Evolutionary conservation across 1,284 basidiomycete species (phyloP).

Genomic region (Marasmius tenuissimus): DNA sequence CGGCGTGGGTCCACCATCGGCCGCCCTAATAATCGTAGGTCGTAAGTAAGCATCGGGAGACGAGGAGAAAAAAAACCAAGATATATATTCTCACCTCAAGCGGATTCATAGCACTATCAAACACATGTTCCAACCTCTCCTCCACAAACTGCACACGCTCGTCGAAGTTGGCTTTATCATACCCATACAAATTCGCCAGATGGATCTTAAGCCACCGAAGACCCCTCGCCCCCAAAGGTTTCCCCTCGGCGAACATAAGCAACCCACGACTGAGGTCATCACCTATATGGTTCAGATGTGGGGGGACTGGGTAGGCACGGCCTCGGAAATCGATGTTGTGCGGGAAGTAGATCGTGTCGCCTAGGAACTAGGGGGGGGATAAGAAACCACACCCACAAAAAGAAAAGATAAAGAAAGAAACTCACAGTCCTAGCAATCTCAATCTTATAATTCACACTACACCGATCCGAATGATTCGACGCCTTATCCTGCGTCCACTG

Average conservation of each 20-base stretch:
- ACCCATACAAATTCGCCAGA: constrained; percentile 90
- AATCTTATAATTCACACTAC: constrained; percentile 95
- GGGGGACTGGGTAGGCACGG: constrained; percentile 95
- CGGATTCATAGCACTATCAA: constrained; percentile 87
- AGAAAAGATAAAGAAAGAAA: constrained; percentile 17
- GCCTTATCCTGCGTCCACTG: constrained; percentile 63
- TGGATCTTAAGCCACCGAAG: constrained; percentile 91
- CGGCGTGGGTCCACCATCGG: constrained; percentile 89
- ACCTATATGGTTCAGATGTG: constrained; percentile 95
- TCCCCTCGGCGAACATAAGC: constrained; percentile 81
- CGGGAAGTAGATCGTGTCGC: constrained; percentile 89
- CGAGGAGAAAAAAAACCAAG: no score
- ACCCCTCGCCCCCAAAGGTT: constrained; percentile 80
- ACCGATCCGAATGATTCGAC: constrained; percentile 88
- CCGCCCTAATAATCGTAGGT: constrained; percentile 45
- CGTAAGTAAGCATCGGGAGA: not conserved
- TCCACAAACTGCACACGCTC: constrained; percentile 85
- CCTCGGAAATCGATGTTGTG: constrained; percentile 99
- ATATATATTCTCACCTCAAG: constrained; percentile 66
- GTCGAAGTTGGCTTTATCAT: constrained; percentile 93
- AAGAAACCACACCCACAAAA: no score
- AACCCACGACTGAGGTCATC: constrained; percentile 93
- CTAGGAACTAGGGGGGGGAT: constrained; percentile 65
- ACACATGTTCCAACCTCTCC: constrained; percentile 75
- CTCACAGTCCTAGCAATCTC: constrained; percentile 92